A percentile compares a stretch with the other conserved stretches of the same genome.
Conservation (phyloP, 1,284 basidiomycete species). For the Marasmius oreades region DNA sequence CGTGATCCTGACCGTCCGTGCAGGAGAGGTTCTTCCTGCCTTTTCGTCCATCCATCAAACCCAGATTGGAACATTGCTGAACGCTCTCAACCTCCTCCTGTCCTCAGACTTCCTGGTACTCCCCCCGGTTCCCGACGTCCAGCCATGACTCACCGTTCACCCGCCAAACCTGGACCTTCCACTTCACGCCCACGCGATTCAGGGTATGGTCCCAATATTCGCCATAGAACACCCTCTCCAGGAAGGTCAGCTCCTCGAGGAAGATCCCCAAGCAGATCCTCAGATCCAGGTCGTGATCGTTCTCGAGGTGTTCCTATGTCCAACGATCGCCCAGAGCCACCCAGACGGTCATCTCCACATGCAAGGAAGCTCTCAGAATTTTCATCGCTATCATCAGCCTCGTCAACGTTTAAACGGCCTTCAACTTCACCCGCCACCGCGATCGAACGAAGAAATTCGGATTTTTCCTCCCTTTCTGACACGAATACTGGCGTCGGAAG, state of each 20-base stretch:
- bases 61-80: background rate
- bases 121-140: background rate
- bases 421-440: background rate
- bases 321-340: background rate
- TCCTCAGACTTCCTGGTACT: background rate
- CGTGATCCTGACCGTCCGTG: background rate
- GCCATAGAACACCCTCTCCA: background rate
- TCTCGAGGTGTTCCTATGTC: background rate
- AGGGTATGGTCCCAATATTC: background rate
- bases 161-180: background rate
- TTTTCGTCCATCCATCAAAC: constrained; percentile 8
- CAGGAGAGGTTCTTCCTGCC: background rate
- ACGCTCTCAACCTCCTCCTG: background rate
- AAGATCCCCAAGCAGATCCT: background rate
- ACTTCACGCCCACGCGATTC: background rate
- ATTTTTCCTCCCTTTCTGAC: background rate
- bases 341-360: background rate
- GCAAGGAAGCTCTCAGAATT: background rate
- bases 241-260: background rate
- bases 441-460: background rate
- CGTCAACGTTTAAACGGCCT: background rate
- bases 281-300: background rate
- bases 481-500: background rate
- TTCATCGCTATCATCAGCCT: too few relatives aligned
- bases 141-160: background rate